Conservation (phyloP, 139 green algal genomes). For the Deuterostichococcus epilithicus region DNA sequence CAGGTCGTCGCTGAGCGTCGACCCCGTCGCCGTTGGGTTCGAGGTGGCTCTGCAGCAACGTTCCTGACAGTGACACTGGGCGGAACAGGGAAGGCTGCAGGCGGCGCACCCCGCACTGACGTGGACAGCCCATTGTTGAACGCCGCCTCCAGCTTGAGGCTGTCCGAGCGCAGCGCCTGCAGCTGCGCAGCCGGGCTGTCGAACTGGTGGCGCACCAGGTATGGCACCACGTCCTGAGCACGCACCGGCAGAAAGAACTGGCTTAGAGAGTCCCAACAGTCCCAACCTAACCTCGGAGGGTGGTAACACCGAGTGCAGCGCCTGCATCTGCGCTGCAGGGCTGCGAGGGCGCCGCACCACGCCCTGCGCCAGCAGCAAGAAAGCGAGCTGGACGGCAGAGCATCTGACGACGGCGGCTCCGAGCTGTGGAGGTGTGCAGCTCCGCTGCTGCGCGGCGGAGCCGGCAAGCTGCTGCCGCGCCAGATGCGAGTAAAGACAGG, state of each 20-base stretch:
- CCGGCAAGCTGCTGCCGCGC: too few relatives aligned
- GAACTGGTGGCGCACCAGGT: conserved; percentile 56
- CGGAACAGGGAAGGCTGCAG: too few relatives aligned
- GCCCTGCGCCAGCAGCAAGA: background rate
- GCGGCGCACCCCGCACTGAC: too few relatives aligned
- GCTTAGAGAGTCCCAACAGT: background rate
- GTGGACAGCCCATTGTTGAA: too few relatives aligned
- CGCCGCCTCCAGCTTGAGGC: background rate
- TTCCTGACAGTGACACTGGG: too few relatives aligned
- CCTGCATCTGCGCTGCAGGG: background rate
- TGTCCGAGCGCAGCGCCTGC: background rate
- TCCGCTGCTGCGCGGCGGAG: too few relatives aligned
- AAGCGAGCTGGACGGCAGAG: background rate
- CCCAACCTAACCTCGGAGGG: background rate
- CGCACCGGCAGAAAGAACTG: background rate
- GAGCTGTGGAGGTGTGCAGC: too few relatives aligned
- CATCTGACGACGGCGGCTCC: background rate
- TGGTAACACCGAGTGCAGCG: background rate
- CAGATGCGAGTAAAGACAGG: too few relatives aligned
- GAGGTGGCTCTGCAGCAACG: too few relatives aligned
- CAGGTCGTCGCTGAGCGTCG: too few relatives aligned
- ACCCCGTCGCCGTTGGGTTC: too few relatives aligned
- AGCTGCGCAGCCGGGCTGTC: conserved; percentile 9
- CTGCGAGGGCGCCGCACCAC: background rate
- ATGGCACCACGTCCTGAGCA: conserved; percentile 57